Evolutionary conservation across 108 stramenopile genomes (phyloP).

Genomic region (Bacterosira constricta): DNA sequence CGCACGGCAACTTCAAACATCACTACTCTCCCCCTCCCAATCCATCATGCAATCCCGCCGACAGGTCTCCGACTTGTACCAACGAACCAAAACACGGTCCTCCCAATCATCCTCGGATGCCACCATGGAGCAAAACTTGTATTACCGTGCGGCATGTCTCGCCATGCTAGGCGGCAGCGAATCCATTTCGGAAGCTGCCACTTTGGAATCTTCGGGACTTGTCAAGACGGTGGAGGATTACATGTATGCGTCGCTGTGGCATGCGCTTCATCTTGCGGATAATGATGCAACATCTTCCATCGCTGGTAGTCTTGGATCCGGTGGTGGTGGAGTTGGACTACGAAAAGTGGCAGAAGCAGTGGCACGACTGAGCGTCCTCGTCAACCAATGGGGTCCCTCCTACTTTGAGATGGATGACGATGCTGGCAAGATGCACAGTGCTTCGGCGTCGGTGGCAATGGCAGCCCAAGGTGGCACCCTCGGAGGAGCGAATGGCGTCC

Average conservation of each 20-base stretch:
- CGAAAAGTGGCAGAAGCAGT: conserved; percentile 38
- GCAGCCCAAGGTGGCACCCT: conserved; percentile 6
- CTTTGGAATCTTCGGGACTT: conserved; percentile 39
- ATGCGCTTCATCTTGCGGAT: conserved; percentile 53
- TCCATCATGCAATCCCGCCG: conserved; percentile 33
- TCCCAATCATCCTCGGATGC: neutral
- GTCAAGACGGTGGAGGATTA: conserved; percentile 80
- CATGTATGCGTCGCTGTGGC: conserved; percentile 69
- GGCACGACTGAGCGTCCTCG: conserved; percentile 51
- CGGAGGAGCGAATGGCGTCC: neutral
- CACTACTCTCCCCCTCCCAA: conserved; percentile 23
- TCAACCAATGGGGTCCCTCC: conserved; percentile 72
- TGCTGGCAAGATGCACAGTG: neutral
- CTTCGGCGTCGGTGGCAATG: conserved; percentile 25
- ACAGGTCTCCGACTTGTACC: conserved; percentile 35
- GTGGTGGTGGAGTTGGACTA: conserved; percentile 9
- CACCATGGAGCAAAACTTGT: neutral
- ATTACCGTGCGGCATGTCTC: conserved; percentile 36
- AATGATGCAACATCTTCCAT: conserved; percentile 1
- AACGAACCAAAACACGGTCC: conserved; percentile 26
- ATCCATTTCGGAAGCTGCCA: conserved; percentile 42
- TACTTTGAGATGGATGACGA: conserved; percentile 69
- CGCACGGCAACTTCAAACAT: neutral
- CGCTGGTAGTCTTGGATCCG: too few species aligned
- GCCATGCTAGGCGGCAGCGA: conserved; percentile 46